phyloP scores from a whole-genome alignment of 2,329 filamentous ascomycete genomes.

The Gaeumannomyces sp. region DNA sequence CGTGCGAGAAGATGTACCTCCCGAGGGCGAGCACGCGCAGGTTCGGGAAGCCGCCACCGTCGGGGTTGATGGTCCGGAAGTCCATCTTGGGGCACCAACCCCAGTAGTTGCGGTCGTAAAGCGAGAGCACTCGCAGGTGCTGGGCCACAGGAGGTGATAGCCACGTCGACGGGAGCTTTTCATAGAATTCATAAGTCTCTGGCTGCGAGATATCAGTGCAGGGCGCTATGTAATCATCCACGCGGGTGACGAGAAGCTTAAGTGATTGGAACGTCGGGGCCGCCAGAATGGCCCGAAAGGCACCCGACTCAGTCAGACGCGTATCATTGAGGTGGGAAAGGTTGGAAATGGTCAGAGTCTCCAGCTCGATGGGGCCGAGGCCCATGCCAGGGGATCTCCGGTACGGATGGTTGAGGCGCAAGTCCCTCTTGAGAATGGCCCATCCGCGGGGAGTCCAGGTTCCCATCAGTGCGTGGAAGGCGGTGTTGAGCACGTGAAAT shows the following conservation, averaged over 20 bases:
- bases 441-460: background rate
- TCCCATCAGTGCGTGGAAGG: background rate
- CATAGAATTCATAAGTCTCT: background rate
- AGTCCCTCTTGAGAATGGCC: background rate
- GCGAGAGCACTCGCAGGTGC: slow-evolving; percentile 29
- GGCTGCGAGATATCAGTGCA: background rate
- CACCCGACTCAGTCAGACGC: slow-evolving; percentile 55
- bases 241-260: background rate
- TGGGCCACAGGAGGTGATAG: slow-evolving; percentile 13
- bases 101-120: slow-evolving; percentile 31
- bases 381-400: background rate
- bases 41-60: slow-evolving; percentile 25
- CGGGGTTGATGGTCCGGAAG: slow-evolving; percentile 19
- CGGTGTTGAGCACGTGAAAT: background rate
- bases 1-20: slow-evolving; percentile 34
- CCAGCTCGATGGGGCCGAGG: background rate
- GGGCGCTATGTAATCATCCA: background rate
- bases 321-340: slow-evolving; percentile 59
- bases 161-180: slow-evolving; percentile 18
- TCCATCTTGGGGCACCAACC: slow-evolving; percentile 34
- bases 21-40: slow-evolving; percentile 34
- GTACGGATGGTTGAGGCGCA: background rate
- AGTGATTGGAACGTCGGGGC: background rate
- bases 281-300: slow-evolving; percentile 17
- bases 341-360: background rate